A percentile compares a stretch with the other conserved stretches of the same genome.
Conservation (phyloP, 495 filamentous ascomycete species). For the Pseudevernia furfuracea region DNA sequence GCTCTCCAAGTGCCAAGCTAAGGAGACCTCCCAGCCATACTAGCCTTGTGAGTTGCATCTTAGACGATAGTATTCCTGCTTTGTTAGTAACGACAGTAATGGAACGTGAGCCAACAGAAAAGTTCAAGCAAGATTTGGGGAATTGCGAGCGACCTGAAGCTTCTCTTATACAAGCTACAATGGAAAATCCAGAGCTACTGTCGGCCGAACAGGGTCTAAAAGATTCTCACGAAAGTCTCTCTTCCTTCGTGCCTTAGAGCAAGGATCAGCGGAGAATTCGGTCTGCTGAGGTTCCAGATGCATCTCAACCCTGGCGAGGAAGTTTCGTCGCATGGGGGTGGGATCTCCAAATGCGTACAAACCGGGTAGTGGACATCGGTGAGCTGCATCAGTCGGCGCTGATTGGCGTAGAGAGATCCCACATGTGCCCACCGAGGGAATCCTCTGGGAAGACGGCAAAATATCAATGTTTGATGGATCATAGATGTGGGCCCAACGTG, state of each 20-base stretch:
- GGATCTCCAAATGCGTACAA: neutral
- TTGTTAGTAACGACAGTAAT: neutral
- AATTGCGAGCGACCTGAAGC: neutral
- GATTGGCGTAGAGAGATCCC: neutral
- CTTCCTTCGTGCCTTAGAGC: neutral
- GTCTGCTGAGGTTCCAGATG: neutral
- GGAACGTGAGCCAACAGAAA: neutral
- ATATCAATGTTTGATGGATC: neutral
- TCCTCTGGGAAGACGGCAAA: neutral
- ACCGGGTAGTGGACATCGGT: neutral
- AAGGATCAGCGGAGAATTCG: neutral
- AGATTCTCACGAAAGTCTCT: neutral
- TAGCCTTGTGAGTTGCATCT: slow-evolving; percentile 5
- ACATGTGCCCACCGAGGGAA: neutral
- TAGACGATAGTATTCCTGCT: neutral
- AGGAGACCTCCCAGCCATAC: slow-evolving; percentile 9
- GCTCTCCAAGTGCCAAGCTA: slow-evolving; percentile 9
- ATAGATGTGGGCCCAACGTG: neutral
- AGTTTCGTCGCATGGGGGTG: neutral
- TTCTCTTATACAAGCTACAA: neutral
- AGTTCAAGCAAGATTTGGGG: neutral
- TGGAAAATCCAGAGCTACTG: neutral
- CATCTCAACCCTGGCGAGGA: neutral
- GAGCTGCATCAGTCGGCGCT: slow-evolving; percentile 4
- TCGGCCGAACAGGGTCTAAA: slow-evolving; percentile 1